phyloP scores from a whole-genome alignment of 78 protist species.

The Dictyostelium firmibasis region DNA sequence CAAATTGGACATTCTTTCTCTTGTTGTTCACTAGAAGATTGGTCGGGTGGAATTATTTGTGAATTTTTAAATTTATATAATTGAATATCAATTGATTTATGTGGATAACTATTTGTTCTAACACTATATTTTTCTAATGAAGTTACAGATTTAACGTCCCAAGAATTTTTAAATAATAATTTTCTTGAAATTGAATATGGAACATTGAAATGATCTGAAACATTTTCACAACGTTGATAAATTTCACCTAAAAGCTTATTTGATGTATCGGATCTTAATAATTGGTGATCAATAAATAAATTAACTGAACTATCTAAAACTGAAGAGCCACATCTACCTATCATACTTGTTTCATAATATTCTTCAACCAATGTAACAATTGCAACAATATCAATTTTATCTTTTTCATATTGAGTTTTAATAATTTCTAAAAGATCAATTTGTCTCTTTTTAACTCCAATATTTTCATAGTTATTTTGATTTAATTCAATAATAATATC shows the following conservation, averaged over 20 bases:
- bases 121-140: background rate
- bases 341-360: background rate
- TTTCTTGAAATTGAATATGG: background rate
- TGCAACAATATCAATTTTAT: background rate
- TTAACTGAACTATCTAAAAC: background rate
- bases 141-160: background rate
- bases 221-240: background rate
- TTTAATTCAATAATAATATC: background rate
- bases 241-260: background rate
- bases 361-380: background rate
- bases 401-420: background rate
- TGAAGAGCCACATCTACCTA: background rate
- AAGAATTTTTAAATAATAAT: background rate
- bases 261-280: background rate
- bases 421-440: background rate
- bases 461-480: background rate
- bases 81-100: background rate
- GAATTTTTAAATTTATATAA: background rate
- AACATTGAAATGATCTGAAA: background rate
- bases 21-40: no score
- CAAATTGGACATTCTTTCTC: slow-evolving; percentile 52
- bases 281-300: background rate
- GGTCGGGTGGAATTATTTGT: background rate
- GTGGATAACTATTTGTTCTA: background rate
- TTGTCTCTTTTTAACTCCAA: background rate